Conservation (phyloP, 495 filamentous ascomycete genomes). For the Polyplosphaeria fusca region DNA sequence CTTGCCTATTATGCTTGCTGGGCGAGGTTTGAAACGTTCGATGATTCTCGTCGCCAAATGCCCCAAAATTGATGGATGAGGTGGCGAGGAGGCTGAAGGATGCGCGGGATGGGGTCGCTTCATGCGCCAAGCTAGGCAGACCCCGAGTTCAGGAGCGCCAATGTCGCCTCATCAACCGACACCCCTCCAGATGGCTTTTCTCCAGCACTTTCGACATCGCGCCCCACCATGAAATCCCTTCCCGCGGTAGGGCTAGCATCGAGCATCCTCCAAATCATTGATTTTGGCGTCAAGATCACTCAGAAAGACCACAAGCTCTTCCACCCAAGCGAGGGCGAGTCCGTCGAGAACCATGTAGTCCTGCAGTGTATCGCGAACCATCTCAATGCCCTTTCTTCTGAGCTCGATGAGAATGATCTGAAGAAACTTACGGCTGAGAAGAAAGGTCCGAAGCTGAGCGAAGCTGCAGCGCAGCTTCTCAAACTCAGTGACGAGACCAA, state of each 20-base stretch:
- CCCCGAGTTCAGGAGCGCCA: no score
- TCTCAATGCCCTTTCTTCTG: neutral
- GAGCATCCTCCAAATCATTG: constrained; percentile 10
- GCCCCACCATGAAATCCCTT: constrained; percentile 3
- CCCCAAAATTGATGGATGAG: no score
- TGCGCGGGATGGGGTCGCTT: no score
- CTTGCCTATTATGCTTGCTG: no score
- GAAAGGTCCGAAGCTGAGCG: constrained; percentile 5
- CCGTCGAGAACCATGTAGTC: neutral
- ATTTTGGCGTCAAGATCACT: constrained; percentile 4
- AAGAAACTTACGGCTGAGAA: constrained; percentile 5
- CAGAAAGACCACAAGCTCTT: constrained; percentile 10
- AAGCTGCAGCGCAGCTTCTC: constrained; percentile 8
- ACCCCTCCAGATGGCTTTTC: neutral
- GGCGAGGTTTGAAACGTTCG: no score
- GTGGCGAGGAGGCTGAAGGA: no score
- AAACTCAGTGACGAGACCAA: constrained; percentile 13
- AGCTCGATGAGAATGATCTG: constrained; percentile 8
- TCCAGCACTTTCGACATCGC: neutral
- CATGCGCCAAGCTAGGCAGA: no score
- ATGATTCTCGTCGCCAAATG: no score
- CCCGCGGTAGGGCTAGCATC: constrained; percentile 13
- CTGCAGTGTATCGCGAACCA: neutral
- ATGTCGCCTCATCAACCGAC: neutral
- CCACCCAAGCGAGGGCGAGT: constrained; percentile 2